phyloP scores from a whole-genome alignment of 768 basidiomycete genomes.

The Trametes coccinea region DNA sequence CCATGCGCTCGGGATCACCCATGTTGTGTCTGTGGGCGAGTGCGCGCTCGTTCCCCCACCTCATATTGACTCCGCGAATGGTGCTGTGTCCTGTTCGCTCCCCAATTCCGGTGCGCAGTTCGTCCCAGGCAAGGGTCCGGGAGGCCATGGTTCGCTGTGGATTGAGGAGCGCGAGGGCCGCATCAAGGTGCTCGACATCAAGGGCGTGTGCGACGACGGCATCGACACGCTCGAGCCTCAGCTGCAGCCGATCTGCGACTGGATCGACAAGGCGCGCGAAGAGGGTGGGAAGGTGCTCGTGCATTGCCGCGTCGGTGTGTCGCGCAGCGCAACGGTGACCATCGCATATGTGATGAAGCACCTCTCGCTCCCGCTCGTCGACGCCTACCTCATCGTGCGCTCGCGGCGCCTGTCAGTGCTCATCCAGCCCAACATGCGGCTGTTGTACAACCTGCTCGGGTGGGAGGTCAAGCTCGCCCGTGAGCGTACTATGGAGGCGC shows the following conservation, averaged over 20 bases:
- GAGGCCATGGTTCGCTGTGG: slow-evolving; percentile 74
- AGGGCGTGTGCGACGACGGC: slow-evolving; percentile 93
- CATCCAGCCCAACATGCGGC: slow-evolving; percentile 94
- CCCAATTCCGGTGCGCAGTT: slow-evolving; percentile 36
- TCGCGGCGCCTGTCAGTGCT: slow-evolving; percentile 86
- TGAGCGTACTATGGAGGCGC: slow-evolving; percentile 47
- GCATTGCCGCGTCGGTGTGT: slow-evolving; percentile 99
- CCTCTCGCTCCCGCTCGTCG: slow-evolving; percentile 78
- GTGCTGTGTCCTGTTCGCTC: slow-evolving; percentile 16
- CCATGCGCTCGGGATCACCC: slow-evolving; percentile 92
- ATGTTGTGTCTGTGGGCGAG: slow-evolving; percentile 96
- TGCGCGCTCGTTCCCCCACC: slow-evolving; percentile 85
- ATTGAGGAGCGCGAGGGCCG: slow-evolving; percentile 85
- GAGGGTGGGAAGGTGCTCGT: slow-evolving; percentile 91
- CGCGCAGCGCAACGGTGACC: slow-evolving; percentile 91
- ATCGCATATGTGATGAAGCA: slow-evolving; percentile 99
- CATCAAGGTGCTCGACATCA: slow-evolving; percentile 89
- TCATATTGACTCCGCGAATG: slow-evolving; percentile 34
- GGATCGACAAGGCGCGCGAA: slow-evolving; percentile 85
- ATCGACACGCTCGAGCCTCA: slow-evolving; percentile 93
- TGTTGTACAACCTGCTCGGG: slow-evolving; percentile 91
- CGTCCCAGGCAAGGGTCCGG: slow-evolving; percentile 46
- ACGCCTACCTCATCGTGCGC: slow-evolving; percentile 91
- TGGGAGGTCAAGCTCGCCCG: slow-evolving; percentile 95
- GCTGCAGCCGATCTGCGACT: slow-evolving; percentile 84